Base-by-base conservation (phyloP, 1,139 yeast species). In the Sugiyamaella paludigena region DNA sequence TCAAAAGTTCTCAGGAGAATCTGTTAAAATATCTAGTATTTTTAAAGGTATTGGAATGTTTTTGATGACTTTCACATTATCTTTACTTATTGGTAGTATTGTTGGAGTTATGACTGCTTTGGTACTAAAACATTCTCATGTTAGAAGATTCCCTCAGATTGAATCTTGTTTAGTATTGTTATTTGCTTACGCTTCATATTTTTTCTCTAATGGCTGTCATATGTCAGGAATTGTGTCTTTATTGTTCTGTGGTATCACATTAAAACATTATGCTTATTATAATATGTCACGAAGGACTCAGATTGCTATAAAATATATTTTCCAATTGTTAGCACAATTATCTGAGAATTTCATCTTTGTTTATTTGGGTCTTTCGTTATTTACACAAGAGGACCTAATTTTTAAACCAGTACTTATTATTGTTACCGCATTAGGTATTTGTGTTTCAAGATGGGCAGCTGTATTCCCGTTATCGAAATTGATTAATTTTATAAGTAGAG, bases 151-250 rank as follows among this genome's bases (percentile, higher is more conserved):
- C 67, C 98, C 98, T 11, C 95, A 91, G 66, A 88, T 92, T 60
- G 99, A 94, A 72, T 87, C 97, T 16, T 92, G 98, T 67, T 69
- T 94, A 54, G 95, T 94, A 26, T 72, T 92, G 45, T 72, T 94
- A 56, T 84, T 91, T 66, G 97, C 98, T 7, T 94, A 94, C 65
- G 96, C 91, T 59, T 87, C 98, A 0, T 94, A 94, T 66, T 94
- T 94, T 74, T 92, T 94, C 69, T 91, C 98, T 43, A 94, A 92
- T 65, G 99, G 98, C 38, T 94, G 98, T 59, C 98, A 94, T 66
- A 92, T 92, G 98, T 89, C 97, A 6, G 99, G 99, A 43, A 94
- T 92, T 60, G 99, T 94, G 7, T 88, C 97, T 1, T 75, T 94
- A 56, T 72, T 94, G 56, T 94, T 94, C 71, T 92, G 98, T 67